Conservation (phyloP, 2,329 filamentous ascomycete genomes). For the Nothomitra cinnamomea region DNA sequence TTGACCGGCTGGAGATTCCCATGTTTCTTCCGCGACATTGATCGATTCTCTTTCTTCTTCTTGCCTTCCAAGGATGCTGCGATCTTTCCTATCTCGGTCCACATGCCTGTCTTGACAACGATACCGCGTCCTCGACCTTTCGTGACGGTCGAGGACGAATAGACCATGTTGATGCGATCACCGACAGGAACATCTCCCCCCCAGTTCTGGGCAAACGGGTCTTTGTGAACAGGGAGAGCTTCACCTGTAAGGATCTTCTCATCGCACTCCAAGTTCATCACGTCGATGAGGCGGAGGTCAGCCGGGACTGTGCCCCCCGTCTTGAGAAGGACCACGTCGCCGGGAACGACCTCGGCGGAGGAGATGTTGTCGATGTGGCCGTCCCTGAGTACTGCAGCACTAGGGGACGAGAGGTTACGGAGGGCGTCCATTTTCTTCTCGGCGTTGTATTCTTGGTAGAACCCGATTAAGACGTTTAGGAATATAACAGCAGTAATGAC, state of each 20-base stretch:
- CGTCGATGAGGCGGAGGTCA: conserved; percentile 39
- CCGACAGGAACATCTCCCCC: conserved; percentile 39
- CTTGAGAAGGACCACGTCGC: conserved; percentile 44
- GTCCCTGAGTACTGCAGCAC: conserved; percentile 37
- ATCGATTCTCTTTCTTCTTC: conserved; percentile 8
- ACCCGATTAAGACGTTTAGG: conserved; percentile 41
- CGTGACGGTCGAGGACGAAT: conserved; percentile 55
- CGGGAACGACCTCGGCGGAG: conserved; percentile 43
- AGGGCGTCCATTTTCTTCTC: conserved; percentile 43
- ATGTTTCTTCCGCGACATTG: conserved; percentile 6
- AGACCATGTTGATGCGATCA: conserved; percentile 54
- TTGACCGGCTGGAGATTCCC: not conserved
- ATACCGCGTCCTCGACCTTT: conserved; percentile 52
- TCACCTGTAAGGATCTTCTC: conserved; percentile 60
- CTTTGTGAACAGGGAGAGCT: conserved; percentile 51
- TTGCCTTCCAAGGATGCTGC: conserved; percentile 48
- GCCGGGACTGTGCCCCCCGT: conserved; percentile 55
- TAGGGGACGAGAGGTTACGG: conserved; percentile 37
- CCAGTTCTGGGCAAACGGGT: conserved; percentile 36
- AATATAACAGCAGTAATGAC: conserved; percentile 40
- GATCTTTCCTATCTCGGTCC: conserved; percentile 60
- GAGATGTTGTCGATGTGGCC: conserved; percentile 34
- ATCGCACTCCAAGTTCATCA: conserved; percentile 60
- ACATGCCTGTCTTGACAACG: conserved; percentile 54
- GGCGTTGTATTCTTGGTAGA: conserved; percentile 41